Conservation (phyloP, 1,284 basidiomycete species). For the Meira miltonrushii region DNA sequence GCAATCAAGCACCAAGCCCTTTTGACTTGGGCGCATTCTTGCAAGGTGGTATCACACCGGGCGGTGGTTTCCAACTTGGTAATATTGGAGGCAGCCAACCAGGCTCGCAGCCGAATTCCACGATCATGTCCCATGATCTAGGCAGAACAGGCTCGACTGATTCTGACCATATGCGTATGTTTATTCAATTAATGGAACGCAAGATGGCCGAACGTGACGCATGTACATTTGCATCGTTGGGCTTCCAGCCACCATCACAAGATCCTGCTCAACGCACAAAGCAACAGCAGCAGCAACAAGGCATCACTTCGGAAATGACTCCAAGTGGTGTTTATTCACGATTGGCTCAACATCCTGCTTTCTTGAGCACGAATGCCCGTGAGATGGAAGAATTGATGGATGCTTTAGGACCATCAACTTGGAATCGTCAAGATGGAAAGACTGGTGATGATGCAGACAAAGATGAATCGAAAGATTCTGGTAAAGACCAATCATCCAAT, state of each 20-base stretch:
- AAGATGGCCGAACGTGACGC: slow-evolving; percentile 28
- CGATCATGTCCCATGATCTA: background rate
- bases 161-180: slow-evolving; percentile 35
- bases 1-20: slow-evolving; percentile 23
- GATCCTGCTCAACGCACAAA: slow-evolving; percentile 3
- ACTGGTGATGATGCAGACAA: too few relatives aligned
- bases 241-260: slow-evolving; percentile 31
- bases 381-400: slow-evolving; percentile 44
- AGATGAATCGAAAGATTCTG: slow-evolving; percentile 11
- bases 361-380: slow-evolving; percentile 31
- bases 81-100: background rate
- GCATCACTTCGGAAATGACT: slow-evolving; percentile 16
- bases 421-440: too few relatives aligned
- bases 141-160: slow-evolving; percentile 7
- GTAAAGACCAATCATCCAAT: background rate
- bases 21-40: slow-evolving; percentile 44
- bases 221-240: slow-evolving; percentile 32
- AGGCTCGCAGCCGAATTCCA: slow-evolving; percentile 3
- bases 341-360: slow-evolving; percentile 38
- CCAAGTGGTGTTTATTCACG: slow-evolving; percentile 40
- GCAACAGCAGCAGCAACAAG: background rate
- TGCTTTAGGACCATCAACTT: slow-evolving; percentile 19
- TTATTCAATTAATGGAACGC: slow-evolving; percentile 29
- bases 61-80: slow-evolving; percentile 19
- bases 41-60: slow-evolving; percentile 36